A percentile compares a stretch with the other conserved stretches of the same genome.
These are phyloP conservation scores for Dactylorhiza incarnata DNA, from an alignment of 106 monocot species.

Conservation along the genomic window DNA sequence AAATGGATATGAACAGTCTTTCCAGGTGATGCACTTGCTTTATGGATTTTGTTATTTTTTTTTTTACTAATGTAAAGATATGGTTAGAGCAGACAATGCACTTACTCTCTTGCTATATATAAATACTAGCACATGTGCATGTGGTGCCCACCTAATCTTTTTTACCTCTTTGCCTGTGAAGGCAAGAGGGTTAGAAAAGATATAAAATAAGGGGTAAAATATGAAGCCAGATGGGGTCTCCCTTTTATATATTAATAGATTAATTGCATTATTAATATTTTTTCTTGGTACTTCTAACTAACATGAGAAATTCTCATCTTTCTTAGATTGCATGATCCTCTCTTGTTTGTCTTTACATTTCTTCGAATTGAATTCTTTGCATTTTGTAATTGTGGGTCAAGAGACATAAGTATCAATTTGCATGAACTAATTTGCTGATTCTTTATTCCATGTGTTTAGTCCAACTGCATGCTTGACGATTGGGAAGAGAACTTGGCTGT, in stretches of 20 bases:
- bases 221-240: too few relatives aligned
- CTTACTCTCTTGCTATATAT: not conserved
- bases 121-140: not conserved
- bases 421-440: not conserved
- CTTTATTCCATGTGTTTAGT: not conserved
- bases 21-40: slow-evolving; percentile 23
- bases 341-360: not conserved
- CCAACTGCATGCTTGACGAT: slow-evolving; percentile 64
- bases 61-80: not conserved
- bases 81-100: not conserved
- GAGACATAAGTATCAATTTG: not conserved
- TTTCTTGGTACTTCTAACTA: not conserved
- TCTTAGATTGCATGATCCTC: too few relatives aligned
- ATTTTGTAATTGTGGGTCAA: not conserved
- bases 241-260: too few relatives aligned
- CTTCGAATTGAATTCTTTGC: not conserved
- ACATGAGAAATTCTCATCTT: not conserved
- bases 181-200: too few relatives aligned
- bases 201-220: too few relatives aligned
- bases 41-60: not conserved
- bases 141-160: too few relatives aligned
- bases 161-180: too few relatives aligned
- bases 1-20: slow-evolving; percentile 30
- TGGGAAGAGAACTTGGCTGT: slow-evolving; percentile 95
- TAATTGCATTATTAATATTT: not conserved